phyloP scores from a whole-genome alignment of 2,329 filamentous ascomycete species.

The Verticillium dahliae region DNA sequence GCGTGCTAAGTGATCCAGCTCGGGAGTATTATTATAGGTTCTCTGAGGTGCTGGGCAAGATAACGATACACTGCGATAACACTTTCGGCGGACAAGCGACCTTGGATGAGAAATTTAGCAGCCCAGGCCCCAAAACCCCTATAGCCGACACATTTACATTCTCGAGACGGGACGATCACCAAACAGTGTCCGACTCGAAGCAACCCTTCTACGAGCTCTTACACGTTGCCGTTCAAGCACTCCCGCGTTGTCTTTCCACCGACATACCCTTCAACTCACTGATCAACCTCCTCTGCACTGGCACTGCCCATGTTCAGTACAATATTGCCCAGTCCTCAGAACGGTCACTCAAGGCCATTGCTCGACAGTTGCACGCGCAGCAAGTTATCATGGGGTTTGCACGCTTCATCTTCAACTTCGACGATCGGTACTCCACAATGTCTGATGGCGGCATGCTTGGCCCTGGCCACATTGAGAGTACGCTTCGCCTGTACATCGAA shows the following conservation, averaged over 20 bases:
- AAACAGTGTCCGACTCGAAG: slow-evolving; percentile 70
- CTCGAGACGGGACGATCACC: slow-evolving; percentile 70
- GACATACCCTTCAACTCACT: slow-evolving; percentile 90
- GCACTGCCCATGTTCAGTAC: slow-evolving; percentile 88
- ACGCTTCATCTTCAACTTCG: slow-evolving; percentile 97
- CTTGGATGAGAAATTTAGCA: slow-evolving; percentile 88
- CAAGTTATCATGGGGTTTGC: slow-evolving; percentile 96
- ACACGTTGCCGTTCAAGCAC: slow-evolving; percentile 88
- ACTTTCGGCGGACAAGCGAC: slow-evolving; percentile 95
- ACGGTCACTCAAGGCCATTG: slow-evolving; percentile 90
- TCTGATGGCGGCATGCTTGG: slow-evolving; percentile 96
- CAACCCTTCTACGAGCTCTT: slow-evolving; percentile 94
- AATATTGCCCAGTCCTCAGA: slow-evolving; percentile 91
- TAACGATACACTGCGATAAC: slow-evolving; percentile 93
- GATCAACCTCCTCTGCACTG: slow-evolving; percentile 91
- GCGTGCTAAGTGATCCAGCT: slow-evolving; percentile 65
- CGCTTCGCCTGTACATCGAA: slow-evolving; percentile 86
- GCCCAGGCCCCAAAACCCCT: slow-evolving; percentile 84
- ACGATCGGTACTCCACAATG: slow-evolving; percentile 95
- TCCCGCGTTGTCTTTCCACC: slow-evolving; percentile 86
- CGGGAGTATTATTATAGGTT: slow-evolving; percentile 86
- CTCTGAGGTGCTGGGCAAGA: slow-evolving; percentile 90
- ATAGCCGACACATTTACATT: slow-evolving; percentile 94
- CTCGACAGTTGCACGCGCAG: slow-evolving; percentile 85
- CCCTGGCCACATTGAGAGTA: slow-evolving; percentile 89